Evolutionary conservation across 202 grass and related monocot species (phyloP).

Genomic region (Miscanthus sacchariflorus): DNA sequence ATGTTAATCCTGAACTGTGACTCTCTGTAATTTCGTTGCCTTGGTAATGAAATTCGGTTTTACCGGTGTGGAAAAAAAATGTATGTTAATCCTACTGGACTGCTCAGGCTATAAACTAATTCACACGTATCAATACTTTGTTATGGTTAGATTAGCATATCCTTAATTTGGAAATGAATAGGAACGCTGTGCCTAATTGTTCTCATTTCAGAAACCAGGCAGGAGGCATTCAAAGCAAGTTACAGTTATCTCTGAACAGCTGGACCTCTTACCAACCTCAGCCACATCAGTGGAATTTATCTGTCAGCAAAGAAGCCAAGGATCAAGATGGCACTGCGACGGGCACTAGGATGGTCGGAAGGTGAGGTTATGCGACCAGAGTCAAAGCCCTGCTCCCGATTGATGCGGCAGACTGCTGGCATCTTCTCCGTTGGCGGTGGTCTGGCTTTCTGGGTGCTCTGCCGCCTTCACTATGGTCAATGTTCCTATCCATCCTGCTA

Average conservation of each 20-base stretch:
- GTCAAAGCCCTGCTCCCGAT: slow-evolving; percentile 78
- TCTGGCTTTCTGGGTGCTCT: slow-evolving; percentile 86
- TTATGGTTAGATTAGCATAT: not conserved
- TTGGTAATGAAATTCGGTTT: no score
- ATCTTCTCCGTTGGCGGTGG: slow-evolving; percentile 82
- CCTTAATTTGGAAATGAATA: not conserved
- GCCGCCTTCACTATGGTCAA: slow-evolving; percentile 84
- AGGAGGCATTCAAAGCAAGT: not conserved
- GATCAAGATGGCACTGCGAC: slow-evolving; percentile 62
- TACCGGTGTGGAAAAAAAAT: no score
- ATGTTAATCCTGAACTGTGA: not conserved
- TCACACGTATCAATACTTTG: not conserved
- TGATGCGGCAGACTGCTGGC: slow-evolving; percentile 83
- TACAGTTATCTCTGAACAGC: slow-evolving; percentile 22
- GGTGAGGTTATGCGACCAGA: slow-evolving; percentile 92
- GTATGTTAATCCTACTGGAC: not conserved
- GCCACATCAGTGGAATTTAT: not conserved
- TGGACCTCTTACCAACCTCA: slow-evolving; percentile 20
- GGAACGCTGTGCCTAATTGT: not conserved
- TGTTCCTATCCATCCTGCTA: slow-evolving; percentile 1
- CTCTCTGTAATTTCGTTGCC: no score
- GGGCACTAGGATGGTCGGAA: slow-evolving; percentile 78
- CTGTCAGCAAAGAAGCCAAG: slow-evolving; percentile 29
- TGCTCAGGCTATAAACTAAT: not conserved
- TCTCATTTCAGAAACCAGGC: slow-evolving; percentile 20